phyloP scores from a whole-genome alignment of 371 early-diverging fungal species.

The Phascolomyces articulosus region DNA sequence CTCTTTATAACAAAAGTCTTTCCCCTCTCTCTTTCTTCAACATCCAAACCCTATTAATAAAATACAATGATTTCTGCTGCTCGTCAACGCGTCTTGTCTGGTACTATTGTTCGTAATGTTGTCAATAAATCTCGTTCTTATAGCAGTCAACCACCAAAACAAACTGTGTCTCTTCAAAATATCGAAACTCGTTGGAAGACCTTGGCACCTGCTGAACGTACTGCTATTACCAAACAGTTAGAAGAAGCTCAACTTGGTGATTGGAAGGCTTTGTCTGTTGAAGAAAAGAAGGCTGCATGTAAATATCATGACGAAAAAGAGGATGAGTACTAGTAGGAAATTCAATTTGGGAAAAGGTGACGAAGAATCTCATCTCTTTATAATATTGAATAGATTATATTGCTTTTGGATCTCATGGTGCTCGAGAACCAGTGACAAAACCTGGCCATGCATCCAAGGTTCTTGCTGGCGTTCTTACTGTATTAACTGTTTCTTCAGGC shows the following conservation, averaged over 20 bases:
- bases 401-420: conserved; percentile 94
- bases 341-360: no score
- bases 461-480: conserved; percentile 61
- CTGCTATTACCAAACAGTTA: conserved; percentile 78
- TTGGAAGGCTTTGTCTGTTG: conserved; percentile 89
- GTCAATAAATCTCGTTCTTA: background rate
- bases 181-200: conserved; percentile 85
- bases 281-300: conserved; percentile 95
- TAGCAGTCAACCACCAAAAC: conserved; percentile 1
- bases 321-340: no score
- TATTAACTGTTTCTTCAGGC: conserved; percentile 59
- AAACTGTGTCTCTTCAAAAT: conserved; percentile 67
- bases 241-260: conserved; percentile 89
- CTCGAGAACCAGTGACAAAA: conserved; percentile 78
- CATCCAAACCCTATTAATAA: no score
- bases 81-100: background rate
- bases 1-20: background rate
- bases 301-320: conserved; percentile 28
- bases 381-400: conserved; percentile 66
- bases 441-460: conserved; percentile 80
- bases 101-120: background rate
- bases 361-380: no score
- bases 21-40: background rate
- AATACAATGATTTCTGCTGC: no score
- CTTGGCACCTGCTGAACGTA: conserved; percentile 84